Evolutionary conservation across 1,284 basidiomycete species (phyloP), one percentile per base, ranked within the genome.

Genomic region (Cryptococcus sp.): DNA sequence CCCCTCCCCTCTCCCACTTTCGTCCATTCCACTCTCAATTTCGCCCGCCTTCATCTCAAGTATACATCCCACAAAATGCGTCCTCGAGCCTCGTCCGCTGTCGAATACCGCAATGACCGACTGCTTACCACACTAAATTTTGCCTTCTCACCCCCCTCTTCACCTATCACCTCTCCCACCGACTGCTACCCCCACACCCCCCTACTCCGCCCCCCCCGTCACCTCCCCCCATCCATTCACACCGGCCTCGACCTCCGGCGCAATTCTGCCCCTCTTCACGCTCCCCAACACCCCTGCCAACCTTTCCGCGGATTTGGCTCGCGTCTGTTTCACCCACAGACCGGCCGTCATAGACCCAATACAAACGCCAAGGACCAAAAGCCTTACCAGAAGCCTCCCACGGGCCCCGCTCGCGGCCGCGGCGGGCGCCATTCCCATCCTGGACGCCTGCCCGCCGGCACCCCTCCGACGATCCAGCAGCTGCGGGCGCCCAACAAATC

Each of bases 81-180:
- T 44, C 56, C 56, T 57, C 56, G 56, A 57, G 56, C 56, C 56
- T 53, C 50, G 39, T 53, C 52, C 52, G 52, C 52, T 28, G 13
- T 57, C 36, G 45, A 55, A 52, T 15, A 33, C 28, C 20, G 52
- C 40, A 39, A 42, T 54, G 39, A 43, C 50, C 51, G 46, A n/a
- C 55, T 59, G 60, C 60, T 62, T 50, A 62, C 60, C 39, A 44
- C 20, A 46, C 28, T 46, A 46, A 40, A 55, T 52, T 23, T 50
- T 39, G n/a, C 50, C 39, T 38, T 52, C 24, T 43, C 36, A 24
- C 20, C 53, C 46, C 38, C 46, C 50, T 39, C 51, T 35, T 46
- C 37, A 38, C 50, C 36, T n/a, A 24, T 24, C 24, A 52, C 21
- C 11, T 28, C 24, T 4, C 35, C n/a, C 46, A 6, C 18, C 56